A percentile compares a stretch with the other conserved stretches of the same genome.
Conservation (phyloP, 129 eudicot genomes). For the Escallonia rubra region DNA sequence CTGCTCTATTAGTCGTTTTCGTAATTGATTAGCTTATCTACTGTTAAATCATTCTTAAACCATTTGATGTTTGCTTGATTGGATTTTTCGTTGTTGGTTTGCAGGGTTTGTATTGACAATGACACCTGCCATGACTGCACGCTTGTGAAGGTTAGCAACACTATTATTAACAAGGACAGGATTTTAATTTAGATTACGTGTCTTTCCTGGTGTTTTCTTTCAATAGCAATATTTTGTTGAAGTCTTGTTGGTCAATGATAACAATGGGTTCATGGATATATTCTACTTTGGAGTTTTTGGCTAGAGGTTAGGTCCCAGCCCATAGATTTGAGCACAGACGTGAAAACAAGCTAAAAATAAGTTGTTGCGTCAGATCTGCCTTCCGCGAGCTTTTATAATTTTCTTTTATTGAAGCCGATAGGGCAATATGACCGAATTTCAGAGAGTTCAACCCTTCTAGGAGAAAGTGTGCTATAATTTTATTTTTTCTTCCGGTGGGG, state of each 20-base stretch:
- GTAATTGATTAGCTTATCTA: neutral
- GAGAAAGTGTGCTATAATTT: no score
- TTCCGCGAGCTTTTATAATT: no score
- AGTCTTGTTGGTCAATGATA: neutral
- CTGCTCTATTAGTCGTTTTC: neutral
- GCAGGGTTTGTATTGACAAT: slow-evolving; percentile 88
- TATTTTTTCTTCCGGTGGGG: no score
- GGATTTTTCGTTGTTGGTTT: slow-evolving; percentile 10
- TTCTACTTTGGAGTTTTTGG: neutral
- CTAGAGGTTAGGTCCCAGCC: neutral
- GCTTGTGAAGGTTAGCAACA: slow-evolving; percentile 65
- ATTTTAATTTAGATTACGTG: no score
- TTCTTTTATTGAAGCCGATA: no score
- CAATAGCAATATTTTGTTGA: neutral
- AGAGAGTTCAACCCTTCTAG: no score
- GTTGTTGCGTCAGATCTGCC: no score
- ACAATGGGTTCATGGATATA: slow-evolving; percentile 1
- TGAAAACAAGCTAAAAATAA: neutral
- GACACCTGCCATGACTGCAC: slow-evolving; percentile 65
- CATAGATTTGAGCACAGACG: neutral
- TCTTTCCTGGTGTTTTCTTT: neutral
- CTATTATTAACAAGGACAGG: no score
- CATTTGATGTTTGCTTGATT: neutral
- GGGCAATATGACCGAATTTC: no score
- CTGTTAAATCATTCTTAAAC: neutral